A percentile compares a stretch with the other conserved stretches of the same genome.
These are phyloP conservation scores for Saxophila tyrrhenica DNA, from an alignment of 495 filamentous ascomycete species.

Conservation along the genomic window DNA sequence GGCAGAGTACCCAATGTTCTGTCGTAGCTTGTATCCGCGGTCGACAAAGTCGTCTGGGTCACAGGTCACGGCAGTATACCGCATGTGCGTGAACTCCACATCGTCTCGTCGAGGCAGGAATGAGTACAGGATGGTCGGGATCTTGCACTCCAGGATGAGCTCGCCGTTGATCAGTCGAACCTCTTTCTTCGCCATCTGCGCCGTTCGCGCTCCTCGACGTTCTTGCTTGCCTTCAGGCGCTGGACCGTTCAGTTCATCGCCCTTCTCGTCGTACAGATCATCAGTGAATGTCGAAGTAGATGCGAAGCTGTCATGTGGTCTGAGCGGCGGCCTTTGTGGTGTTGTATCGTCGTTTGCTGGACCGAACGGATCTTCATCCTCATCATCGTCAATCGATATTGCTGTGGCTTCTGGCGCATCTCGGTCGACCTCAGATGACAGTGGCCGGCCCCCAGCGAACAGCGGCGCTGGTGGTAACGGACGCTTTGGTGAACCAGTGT, in stretches of 20 bases:
- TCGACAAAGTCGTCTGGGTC: conserved; percentile 90
- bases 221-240: conserved; percentile 77
- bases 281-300: conserved; percentile 56
- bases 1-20: conserved; percentile 74
- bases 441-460: conserved; percentile 46
- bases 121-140: conserved; percentile 91
- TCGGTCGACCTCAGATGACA: conserved; percentile 37
- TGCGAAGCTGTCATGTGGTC: conserved; percentile 51
- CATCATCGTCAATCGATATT: conserved; percentile 47
- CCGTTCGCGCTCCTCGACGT: conserved; percentile 69
- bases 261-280: conserved; percentile 35
- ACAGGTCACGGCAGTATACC: conserved; percentile 99
- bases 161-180: conserved; percentile 94
- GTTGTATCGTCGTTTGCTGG: conserved; percentile 37
- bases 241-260: conserved; percentile 66
- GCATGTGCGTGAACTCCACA: conserved; percentile 97
- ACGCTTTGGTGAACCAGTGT: conserved; percentile 70
- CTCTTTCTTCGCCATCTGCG: conserved; percentile 86
- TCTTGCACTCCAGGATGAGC: conserved; percentile 96
- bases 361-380: conserved; percentile 73
- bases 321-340: conserved; percentile 36
- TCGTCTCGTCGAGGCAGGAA: conserved; percentile 88
- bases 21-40: conserved; percentile 86
- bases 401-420: conserved; percentile 36
- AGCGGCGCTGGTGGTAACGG: conserved; percentile 87